Evolutionary conservation across 2,329 filamentous ascomycete genomes (phyloP), one percentile per base, ranked within the genome.

Genomic region (Elsinoe australis): DNA sequence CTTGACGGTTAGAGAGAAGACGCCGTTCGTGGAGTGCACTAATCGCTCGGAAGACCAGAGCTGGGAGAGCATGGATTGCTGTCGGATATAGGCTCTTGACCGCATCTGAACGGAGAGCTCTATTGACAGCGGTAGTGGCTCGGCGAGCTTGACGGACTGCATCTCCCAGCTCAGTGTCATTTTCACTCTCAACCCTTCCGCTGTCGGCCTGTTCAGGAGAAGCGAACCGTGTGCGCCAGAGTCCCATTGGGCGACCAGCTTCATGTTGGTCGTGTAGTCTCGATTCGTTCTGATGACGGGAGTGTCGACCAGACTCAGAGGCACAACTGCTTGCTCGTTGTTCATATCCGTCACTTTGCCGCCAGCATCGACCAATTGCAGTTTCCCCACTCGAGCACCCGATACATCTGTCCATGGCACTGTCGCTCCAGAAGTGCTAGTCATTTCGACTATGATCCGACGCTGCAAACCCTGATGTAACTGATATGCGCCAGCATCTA

Each of bases 401-500:
- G 76, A 79, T 17, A 95, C 79, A 53, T 92, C 85, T 53, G 90
- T 80, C 89, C 90, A 96, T 0, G 88, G 87, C 47, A 98, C 68
- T 7, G 81, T 80, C 54, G 94, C 86, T 12, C 88, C 89, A 4
- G 89, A 94, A 60, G 83, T 94, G 61, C 96, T 89, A 0, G 85
- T 87, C n/a, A 98, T 72, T 53, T 85, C 88, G 61, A 98, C 79
- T 5, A 86, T 80, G 46, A 98, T 81, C 1, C 92, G 81, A 47
- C 92, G 78, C 64, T 98, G 92, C 44, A 98, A 70, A 18, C 92
- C 92, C 66, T 98, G 92, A 59, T 95, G 92, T 24, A 98, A 75
- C 63, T 98, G 92, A 62, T 94, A 96, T 1, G 87, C 86, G 5
- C 92, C 92, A n/a, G 75, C 72, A 59, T 98, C 92, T 31, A 89